These are phyloP conservation scores for Cutaneotrichosporon sp. DNA, from an alignment of 1,284 basidiomycete genomes.

Conservation along the genomic window DNA sequence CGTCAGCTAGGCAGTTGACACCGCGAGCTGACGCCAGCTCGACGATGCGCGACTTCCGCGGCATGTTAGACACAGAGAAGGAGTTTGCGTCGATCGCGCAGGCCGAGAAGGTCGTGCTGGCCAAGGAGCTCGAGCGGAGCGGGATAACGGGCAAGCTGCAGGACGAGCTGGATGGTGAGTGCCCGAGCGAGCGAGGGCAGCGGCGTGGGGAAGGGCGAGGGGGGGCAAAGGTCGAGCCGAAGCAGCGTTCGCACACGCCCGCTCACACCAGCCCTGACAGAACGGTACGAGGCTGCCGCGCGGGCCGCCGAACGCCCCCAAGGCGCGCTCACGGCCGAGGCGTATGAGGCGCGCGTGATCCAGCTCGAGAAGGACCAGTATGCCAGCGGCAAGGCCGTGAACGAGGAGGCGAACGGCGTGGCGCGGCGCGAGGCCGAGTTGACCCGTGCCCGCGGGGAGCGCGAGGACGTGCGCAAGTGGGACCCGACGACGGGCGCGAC, in stretches of 20 bases:
- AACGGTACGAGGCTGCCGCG: conserved; percentile 25
- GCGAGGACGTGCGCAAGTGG: conserved; percentile 36
- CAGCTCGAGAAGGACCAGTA: conserved; percentile 43
- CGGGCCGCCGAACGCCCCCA: conserved; percentile 42
- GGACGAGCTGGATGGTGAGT: conserved; percentile 41
- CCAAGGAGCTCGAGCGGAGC: conserved; percentile 34
- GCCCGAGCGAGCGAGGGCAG: too few relatives aligned
- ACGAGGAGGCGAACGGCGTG: conserved; percentile 41
- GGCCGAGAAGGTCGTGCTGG: conserved; percentile 40
- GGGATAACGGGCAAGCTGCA: conserved; percentile 29
- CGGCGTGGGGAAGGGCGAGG: too few relatives aligned
- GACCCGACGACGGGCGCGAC: conserved; percentile 36
- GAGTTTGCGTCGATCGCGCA: conserved; percentile 28
- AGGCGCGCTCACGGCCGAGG: conserved; percentile 35
- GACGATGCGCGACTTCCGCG: conserved; percentile 30
- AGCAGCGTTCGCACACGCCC: too few relatives aligned
- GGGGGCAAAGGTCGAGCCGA: too few relatives aligned
- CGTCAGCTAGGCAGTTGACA: not conserved
- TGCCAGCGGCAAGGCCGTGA: conserved; percentile 39
- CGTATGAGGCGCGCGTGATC: conserved; percentile 41
- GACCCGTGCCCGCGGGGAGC: conserved; percentile 32
- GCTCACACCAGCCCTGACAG: not conserved
- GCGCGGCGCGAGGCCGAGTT: conserved; percentile 46
- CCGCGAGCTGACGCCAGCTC: not conserved
- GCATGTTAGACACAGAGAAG: conserved; percentile 30